phyloP scores from a whole-genome alignment of 2,329 filamentous ascomycete genomes.

The Sarocladiaceae sp. region DNA sequence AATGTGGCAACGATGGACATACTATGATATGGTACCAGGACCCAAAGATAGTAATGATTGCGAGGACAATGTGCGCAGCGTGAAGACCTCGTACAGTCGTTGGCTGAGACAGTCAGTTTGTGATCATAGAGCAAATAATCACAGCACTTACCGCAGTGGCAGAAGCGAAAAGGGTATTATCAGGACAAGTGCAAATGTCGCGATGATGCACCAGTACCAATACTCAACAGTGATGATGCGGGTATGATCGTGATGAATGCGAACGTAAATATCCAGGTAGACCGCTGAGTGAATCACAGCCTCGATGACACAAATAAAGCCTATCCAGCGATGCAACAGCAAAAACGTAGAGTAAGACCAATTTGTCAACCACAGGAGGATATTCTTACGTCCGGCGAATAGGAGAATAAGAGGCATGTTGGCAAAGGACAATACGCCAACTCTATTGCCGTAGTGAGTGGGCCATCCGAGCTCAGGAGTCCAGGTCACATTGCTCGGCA shows the following conservation, averaged over 20 bases:
- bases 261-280: conserved; percentile 21
- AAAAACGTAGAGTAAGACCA: conserved; percentile 43
- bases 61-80: conserved; percentile 34
- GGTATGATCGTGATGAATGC: conserved; percentile 3
- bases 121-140: too few species aligned
- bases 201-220: conserved; percentile 38
- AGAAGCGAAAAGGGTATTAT: conserved; percentile 28
- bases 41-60: conserved; percentile 34
- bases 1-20: too few species aligned
- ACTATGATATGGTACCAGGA: conserved; percentile 34
- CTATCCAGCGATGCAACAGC: conserved; percentile 44
- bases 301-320: conserved; percentile 35
- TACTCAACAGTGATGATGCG: conserved; percentile 16
- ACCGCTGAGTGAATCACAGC: conserved; percentile 37
- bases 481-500: conserved; percentile 23
- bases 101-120: conserved; percentile 16
- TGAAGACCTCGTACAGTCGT: conserved; percentile 39
- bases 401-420: conserved; percentile 35
- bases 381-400: conserved; percentile 38
- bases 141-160: conserved; percentile 21
- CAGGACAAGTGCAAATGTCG: conserved; percentile 24
- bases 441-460: conserved; percentile 23
- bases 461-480: neutral
- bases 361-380: conserved; percentile 39
- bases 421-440: conserved; percentile 32